These are phyloP conservation scores for Kuraishia molischiana DNA, from an alignment of 805 yeast genomes.

Conservation along the genomic window DNA sequence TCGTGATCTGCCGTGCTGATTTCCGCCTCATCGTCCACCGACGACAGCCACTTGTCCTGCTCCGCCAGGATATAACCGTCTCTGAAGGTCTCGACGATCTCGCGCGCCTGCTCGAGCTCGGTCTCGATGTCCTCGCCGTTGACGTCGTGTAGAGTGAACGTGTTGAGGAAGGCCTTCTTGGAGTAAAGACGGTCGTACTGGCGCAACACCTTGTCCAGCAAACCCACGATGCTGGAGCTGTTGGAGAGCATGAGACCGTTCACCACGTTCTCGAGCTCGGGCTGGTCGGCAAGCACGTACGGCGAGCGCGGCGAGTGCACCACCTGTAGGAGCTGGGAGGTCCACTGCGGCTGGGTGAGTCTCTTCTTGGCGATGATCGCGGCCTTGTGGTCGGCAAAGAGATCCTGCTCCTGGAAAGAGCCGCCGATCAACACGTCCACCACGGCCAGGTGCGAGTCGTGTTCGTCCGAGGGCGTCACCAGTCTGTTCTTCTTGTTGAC, in stretches of 20 bases:
- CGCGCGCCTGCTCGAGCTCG: constrained; percentile 34
- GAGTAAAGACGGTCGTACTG: constrained; percentile 77
- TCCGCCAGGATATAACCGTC: constrained; percentile 27
- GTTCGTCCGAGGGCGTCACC: constrained; percentile 38
- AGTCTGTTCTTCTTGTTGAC: constrained; percentile 70
- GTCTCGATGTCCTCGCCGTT: constrained; percentile 11
- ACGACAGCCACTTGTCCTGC: not conserved
- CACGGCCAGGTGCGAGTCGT: constrained; percentile 55
- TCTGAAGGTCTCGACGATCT: constrained; percentile 36
- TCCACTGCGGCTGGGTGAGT: constrained; percentile 77
- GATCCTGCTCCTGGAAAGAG: constrained; percentile 3
- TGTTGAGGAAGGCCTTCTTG: constrained; percentile 76
- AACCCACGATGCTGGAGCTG: constrained; percentile 61
- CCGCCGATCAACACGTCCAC: constrained; percentile 63
- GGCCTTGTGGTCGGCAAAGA: constrained; percentile 43
- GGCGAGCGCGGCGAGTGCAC: constrained; percentile 72
- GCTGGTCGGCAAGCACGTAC: constrained; percentile 21
- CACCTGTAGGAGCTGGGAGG: constrained; percentile 68
- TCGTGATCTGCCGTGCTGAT: not conserved
- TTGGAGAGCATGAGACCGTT: constrained; percentile 83
- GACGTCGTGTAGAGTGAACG: constrained; percentile 32
- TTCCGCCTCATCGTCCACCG: not conserved
- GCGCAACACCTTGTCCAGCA: constrained; percentile 55
- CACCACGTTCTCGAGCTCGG: constrained; percentile 34
- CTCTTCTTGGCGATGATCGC: constrained; percentile 53